Evolutionary conservation across 1,139 yeast species (phyloP).

Genomic region (Suhomyces yuchorum): DNA sequence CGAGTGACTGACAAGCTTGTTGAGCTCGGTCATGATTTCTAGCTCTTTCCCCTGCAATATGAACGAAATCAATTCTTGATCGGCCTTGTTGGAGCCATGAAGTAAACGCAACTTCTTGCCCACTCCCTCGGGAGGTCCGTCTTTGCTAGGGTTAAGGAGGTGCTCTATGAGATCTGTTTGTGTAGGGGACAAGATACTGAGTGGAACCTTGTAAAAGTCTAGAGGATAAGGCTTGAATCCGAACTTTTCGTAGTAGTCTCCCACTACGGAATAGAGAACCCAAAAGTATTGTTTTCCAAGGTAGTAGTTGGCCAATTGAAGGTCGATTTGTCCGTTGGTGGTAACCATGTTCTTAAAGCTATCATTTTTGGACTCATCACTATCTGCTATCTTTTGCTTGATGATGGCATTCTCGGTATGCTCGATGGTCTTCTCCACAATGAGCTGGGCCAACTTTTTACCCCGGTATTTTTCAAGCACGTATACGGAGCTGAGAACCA

Average conservation of each 20-base stretch:
- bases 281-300: constrained; percentile 38
- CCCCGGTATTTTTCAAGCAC: constrained; percentile 31
- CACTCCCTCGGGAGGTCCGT: constrained; percentile 11
- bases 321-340: constrained; percentile 33
- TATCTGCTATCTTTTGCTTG: constrained; percentile 25
- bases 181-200: constrained; percentile 19
- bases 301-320: constrained; percentile 36
- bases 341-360: constrained; percentile 37
- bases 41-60: constrained; percentile 41
- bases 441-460: constrained; percentile 33
- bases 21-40: constrained; percentile 41
- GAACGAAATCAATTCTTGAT: constrained; percentile 34
- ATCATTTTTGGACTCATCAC: constrained; percentile 27
- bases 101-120: constrained; percentile 39
- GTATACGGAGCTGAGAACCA: constrained; percentile 34
- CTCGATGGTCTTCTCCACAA: constrained; percentile 34
- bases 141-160: constrained; percentile 18
- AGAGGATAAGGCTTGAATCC: constrained; percentile 44
- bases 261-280: constrained; percentile 42
- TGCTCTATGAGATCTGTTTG: constrained; percentile 26
- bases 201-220: constrained; percentile 39
- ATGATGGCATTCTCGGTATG: constrained; percentile 35
- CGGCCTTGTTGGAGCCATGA: constrained; percentile 27
- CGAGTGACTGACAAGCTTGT: constrained; percentile 37
- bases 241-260: constrained; percentile 35